A percentile compares a stretch with the other conserved stretches of the same genome.
phyloP scores from a whole-genome alignment of 2,329 filamentous ascomycete species.

The Epichloe bromicola region DNA sequence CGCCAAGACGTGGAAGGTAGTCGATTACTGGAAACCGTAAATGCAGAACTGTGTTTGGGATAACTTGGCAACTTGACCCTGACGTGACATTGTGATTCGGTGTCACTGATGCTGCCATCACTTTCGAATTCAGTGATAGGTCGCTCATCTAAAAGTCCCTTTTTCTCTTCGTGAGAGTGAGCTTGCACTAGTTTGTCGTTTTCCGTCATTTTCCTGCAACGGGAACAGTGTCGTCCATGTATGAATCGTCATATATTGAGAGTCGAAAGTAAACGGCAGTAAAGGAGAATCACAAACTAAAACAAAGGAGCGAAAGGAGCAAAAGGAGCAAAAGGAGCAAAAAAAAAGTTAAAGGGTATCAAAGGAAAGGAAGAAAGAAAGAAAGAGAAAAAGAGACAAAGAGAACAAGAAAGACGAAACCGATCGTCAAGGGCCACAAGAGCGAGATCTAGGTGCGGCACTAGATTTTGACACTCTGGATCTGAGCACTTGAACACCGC shows the following conservation, averaged over 20 bases:
- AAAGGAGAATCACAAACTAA: neutral
- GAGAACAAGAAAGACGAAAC: neutral
- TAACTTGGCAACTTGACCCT: slow-evolving; percentile 9
- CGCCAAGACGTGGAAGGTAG: slow-evolving; percentile 23
- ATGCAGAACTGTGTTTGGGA: slow-evolving; percentile 11
- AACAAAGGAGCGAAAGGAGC: neutral
- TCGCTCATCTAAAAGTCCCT: slow-evolving; percentile 31
- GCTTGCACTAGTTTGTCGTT: slow-evolving; percentile 21
- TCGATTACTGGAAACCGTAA: slow-evolving; percentile 17
- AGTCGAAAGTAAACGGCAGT: neutral
- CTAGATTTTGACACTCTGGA: neutral
- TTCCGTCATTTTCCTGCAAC: slow-evolving; percentile 27
- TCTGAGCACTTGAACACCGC: neutral
- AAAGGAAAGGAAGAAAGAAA: neutral
- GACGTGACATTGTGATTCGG: slow-evolving; percentile 21
- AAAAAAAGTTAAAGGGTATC: neutral
- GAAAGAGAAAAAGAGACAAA: neutral
- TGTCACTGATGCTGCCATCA: slow-evolving; percentile 24
- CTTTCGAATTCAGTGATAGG: slow-evolving; percentile 31
- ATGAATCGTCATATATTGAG: neutral
- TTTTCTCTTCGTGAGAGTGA: slow-evolving; percentile 30
- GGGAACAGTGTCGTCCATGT: neutral
- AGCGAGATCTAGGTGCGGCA: neutral
- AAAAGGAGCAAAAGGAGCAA: neutral
- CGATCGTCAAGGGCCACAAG: neutral